Evolutionary conservation across 441 rosid genomes (phyloP), one percentile per base, ranked within the genome.

Genomic region (Euphorbia corollata): DNA sequence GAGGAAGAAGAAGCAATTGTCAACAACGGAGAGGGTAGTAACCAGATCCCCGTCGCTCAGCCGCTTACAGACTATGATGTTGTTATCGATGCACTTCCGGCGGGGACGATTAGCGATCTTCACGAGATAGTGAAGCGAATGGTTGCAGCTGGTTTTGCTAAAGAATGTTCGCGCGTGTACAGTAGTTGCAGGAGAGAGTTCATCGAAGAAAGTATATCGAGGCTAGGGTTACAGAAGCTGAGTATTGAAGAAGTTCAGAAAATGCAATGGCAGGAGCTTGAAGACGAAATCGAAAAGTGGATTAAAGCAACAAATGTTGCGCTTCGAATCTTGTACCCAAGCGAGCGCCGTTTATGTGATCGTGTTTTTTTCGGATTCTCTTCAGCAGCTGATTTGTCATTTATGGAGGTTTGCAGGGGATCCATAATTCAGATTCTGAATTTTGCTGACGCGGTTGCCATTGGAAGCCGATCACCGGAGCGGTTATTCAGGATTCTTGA

Each of bases 401-500:
- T 93, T 75, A 93, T 91, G 99, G 97, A 93, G 78, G 95, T 87
- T 8, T 89, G 93, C 64, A 89, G 97, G 2, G 94, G 93, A 16
- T 74, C 90, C 5, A 71, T 87, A 23, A 80, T 87, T 68, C 97
- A 86, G 72, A 79, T 93, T 15, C 82, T 91, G 43, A 89, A 80
- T 67, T 93, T 93, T 57, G 97, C 93, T 0, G 93, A 83, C 13
- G 93, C 93, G 0, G 71, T 93, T n/a, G 90, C 97, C 0, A 86
- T 85, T 0, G 96, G 92, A 6, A 84, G 93, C 62, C 80, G 97
- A 20, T 82, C 96, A 0, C 97, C 97, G 0, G 99, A 91, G 82
- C 79, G 96, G 48, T 71, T 91, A 81, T 93, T 93, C 65, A 89
- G 85, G 78, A 84, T 93, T 57, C 84, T 93, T 0, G 96, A 93